Evolutionary conservation across 345 rosid genomes (phyloP), one percentile per base, ranked within the genome.

Genomic region (Aethionema arabicum): DNA sequence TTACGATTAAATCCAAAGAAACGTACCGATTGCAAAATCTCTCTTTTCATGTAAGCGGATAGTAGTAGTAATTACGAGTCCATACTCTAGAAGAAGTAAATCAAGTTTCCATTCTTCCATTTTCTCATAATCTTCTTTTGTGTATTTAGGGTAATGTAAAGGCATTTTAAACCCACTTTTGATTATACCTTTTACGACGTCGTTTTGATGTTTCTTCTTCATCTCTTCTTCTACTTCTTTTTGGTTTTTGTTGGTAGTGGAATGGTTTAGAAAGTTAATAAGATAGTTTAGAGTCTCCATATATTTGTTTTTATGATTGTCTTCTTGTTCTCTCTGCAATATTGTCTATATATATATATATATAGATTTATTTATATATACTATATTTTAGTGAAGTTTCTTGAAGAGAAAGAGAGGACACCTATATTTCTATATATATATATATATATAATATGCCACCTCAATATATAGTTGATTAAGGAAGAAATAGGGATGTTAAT

Each of bases 91-190:
- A 12, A 85, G 82, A 52, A 85, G 82, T 77, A 74, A 5, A 68
- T 88, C 83, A 12, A 85, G 9, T 50, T 45, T 85, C 92, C 88
- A 85, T 54, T 80, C 88, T 66, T 85, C 92, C 92, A 88, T 88
- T 68, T 68, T 70, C 85, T 80, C 80, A 11, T 83, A 88, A 36
- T 85, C 86, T 0, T 44, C 68, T 65, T 80, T 85, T 10, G 57
- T 70, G 79, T 80, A 83, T 15, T 78, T 70, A 52, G 96, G 96
- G 68, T 82, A 88, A 56, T 85, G 92, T 32, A 88, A 68, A 5
- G 92, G 88, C 85, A 88, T 79, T 60, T 72, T 79, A 44, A 88
- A 83, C 35, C 77, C 82, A 35, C 8, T 42, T 30, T 4, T 14
- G 53, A 12, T 21, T 21, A 21, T 21, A 21, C 30, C 60, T 42